Base-by-base conservation (phyloP, 2,329 filamentous ascomycete species). In the Proliferodiscus dingleyae region DNA sequence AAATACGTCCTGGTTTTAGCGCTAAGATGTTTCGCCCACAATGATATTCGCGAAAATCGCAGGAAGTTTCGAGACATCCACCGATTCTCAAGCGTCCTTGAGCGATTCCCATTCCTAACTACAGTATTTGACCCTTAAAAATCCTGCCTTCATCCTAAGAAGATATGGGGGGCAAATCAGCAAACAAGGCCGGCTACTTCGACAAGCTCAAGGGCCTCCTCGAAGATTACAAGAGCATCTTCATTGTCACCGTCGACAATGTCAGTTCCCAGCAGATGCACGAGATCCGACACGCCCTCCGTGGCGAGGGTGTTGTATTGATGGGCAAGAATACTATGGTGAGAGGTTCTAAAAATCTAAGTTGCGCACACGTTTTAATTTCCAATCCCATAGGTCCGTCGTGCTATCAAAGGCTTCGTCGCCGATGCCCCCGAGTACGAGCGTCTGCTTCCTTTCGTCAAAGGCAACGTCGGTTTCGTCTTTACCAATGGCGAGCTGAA, bases 321-420 rank as follows among this genome's bases (percentile, higher is more conserved):
- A 97, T 97, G 93, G 93, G 91, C 71, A 97, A 96, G 86, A 98
- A 98, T 85, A 98, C 93, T 74, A 98, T 98, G 93, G 91, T 93
- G 51, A 47, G 29, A 47, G 22, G 24, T 47, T 41, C 33, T 32
- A 18, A 8, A n/a, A 23, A 13, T 40, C 26, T n/a, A 16, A 36
- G 15, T 24, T 33, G 16, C 32, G 18, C 38, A 37, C 43, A 41
- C 30, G 9, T 10, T 38, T 42, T 57, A 51, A 56, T 47, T 32
- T 23, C 42, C 19, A 28, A 29, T 41, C 39, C 33, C 28, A 24
- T 39, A 89, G 86, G 85, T 95, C 69, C 93, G 93, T 72, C 90
- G 93, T 79, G 94, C 93, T 65, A 80, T 98, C 69, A 95, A 91
- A 80, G 91, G 87, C 69, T 95, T 98, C 79, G 69, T 96, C 65